Evolutionary conservation across 495 filamentous ascomycete genomes (phyloP).

Genomic region (Oleoguttula mirabilis): DNA sequence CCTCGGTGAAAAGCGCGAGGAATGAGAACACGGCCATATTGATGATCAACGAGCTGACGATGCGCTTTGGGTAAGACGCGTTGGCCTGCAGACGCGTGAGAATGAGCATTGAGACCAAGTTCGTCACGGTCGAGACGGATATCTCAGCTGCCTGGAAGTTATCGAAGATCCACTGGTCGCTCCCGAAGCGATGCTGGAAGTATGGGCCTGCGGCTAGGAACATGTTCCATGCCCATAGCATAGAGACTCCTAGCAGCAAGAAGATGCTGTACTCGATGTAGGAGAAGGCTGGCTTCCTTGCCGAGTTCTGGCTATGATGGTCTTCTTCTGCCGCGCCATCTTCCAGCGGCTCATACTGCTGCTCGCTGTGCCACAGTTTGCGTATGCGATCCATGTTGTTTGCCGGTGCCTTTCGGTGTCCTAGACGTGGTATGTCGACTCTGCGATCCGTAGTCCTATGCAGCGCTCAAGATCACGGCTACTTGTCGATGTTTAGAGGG

Average conservation of each 20-base stretch:
- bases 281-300: conserved; percentile 20
- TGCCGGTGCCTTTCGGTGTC: conserved; percentile 22
- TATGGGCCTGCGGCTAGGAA: conserved; percentile 91
- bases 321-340: conserved; percentile 23
- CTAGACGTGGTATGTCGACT: neutral
- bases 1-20: conserved; percentile 65
- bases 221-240: conserved; percentile 99
- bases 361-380: conserved; percentile 15
- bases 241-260: conserved; percentile 72
- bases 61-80: conserved; percentile 75
- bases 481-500: too few species aligned
- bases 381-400: conserved; percentile 29
- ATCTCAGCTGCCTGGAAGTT: conserved; percentile 84
- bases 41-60: conserved; percentile 58
- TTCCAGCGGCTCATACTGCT: conserved; percentile 28
- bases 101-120: conserved; percentile 56
- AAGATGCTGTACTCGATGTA: conserved; percentile 79
- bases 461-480: too few species aligned
- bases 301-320: conserved; percentile 7
- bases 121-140: conserved; percentile 73
- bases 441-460: neutral
- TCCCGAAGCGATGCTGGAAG: conserved; percentile 72
- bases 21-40: conserved; percentile 61
- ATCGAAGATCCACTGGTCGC: conserved; percentile 52
- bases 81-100: conserved; percentile 66